phyloP scores from a whole-genome alignment of 257 asterid genomes.

The Solanum gandarillasii region DNA sequence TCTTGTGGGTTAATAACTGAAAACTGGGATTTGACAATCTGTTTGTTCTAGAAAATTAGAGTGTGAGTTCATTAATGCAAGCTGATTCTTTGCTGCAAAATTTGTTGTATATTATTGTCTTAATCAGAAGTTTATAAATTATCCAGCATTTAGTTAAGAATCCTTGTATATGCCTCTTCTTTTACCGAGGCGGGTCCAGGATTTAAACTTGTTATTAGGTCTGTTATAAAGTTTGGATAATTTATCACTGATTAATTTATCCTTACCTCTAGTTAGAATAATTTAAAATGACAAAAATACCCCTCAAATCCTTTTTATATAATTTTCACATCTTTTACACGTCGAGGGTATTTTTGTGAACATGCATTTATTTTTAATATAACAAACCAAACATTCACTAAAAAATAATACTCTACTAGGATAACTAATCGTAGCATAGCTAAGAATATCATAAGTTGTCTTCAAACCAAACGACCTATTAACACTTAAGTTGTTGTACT shows the following conservation, averaged over 20 bases:
- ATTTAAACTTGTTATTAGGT: not conserved
- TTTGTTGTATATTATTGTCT: not conserved
- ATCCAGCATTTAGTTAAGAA: not conserved
- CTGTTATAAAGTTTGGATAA: too few relatives aligned
- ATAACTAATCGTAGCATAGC: not conserved
- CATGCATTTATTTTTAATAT: not conserved
- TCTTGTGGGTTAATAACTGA: not conserved
- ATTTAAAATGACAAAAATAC: not conserved
- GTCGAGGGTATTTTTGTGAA: not conserved
- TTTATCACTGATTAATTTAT: too few relatives aligned
- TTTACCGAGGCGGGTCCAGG: not conserved
- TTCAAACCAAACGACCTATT: not conserved
- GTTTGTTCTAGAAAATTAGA: not conserved
- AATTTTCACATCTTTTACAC: rapidly evolving
- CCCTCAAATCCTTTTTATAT: not conserved
- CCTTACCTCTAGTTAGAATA: not conserved
- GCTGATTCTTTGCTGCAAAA: not conserved
- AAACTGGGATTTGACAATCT: not conserved
- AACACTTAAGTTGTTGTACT: not conserved
- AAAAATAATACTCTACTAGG: not conserved
- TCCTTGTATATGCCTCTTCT: not conserved
- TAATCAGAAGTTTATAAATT: not conserved
- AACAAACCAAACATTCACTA: not conserved
- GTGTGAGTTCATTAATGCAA: not conserved
- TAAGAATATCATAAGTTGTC: not conserved